phyloP scores from a whole-genome alignment of 305 asterid species.

The Ruellia speciosa region DNA sequence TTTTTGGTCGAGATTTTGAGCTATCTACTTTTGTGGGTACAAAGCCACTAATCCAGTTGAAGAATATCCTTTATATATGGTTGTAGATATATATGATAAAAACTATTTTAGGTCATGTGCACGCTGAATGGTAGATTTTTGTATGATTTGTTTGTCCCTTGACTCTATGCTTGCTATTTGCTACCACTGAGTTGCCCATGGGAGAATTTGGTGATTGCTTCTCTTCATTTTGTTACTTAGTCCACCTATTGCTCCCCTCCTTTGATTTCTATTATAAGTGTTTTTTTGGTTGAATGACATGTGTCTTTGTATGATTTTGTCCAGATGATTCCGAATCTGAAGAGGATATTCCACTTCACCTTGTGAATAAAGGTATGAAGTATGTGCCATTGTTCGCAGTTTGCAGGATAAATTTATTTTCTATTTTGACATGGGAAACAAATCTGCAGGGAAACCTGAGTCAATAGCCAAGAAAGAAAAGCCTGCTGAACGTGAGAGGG shows the following conservation, averaged over 20 bases:
- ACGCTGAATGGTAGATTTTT: background rate
- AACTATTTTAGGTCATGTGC: constrained; percentile 1
- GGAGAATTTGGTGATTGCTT: constrained; percentile 32
- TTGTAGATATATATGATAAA: background rate
- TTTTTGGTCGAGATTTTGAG: constrained; percentile 56
- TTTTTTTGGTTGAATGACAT: background rate
- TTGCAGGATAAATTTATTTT: background rate
- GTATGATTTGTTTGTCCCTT: constrained; percentile 24
- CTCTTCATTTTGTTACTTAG: background rate
- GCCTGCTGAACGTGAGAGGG: constrained; percentile 34
- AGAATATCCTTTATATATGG: constrained; percentile 49
- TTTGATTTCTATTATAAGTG: background rate
- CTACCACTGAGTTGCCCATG: constrained; percentile 26
- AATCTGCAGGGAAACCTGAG: constrained; percentile 39
- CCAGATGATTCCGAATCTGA: constrained; percentile 53
- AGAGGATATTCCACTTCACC: constrained; percentile 38
- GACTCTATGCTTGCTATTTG: constrained; percentile 22
- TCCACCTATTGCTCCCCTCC: background rate
- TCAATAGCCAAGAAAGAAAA: constrained; percentile 30
- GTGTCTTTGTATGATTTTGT: constrained; percentile 1
- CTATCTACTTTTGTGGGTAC: constrained; percentile 67
- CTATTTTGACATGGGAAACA: background rate
- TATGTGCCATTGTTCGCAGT: background rate
- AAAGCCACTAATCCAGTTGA: constrained; percentile 38
- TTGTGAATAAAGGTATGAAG: constrained; percentile 40